Percentiles rank a stretch among this genome's conserved stretches.
These are phyloP conservation scores for Mortierella sp. DNA, from an alignment of 371 early-diverging fungal genomes.

Conservation along the genomic window DNA sequence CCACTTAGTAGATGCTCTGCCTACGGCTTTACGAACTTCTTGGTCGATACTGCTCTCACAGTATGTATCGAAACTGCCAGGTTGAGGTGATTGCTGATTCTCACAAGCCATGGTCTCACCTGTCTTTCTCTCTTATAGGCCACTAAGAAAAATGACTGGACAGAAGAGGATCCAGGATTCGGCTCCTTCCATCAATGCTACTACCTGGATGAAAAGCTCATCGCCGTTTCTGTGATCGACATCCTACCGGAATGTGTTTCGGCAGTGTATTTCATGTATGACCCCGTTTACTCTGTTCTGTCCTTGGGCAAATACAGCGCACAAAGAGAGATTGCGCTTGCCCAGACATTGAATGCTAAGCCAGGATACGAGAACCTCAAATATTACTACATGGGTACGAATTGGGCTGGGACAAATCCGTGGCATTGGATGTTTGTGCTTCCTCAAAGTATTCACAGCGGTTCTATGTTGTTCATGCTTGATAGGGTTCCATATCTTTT, in stretches of 20 bases:
- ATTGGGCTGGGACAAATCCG: not conserved
- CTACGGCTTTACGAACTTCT: constrained; percentile 72
- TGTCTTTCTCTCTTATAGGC: constrained; percentile 11
- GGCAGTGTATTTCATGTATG: constrained; percentile 94
- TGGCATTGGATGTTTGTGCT: too few relatives aligned
- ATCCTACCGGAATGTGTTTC: constrained; percentile 90
- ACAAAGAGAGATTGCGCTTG: constrained; percentile 78
- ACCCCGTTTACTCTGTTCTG: constrained; percentile 78
- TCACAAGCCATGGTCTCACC: not conserved
- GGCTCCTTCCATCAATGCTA: constrained; percentile 93
- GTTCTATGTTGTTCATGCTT: not conserved
- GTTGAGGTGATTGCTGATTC: not conserved
- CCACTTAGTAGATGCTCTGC: constrained; percentile 61
- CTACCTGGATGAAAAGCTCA: constrained; percentile 76
- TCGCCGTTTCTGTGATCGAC: constrained; percentile 92
- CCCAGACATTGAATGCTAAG: constrained; percentile 52
- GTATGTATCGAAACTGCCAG: constrained; percentile 34
- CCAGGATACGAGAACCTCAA: constrained; percentile 55
- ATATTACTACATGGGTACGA: constrained; percentile 89
- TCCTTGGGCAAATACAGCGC: constrained; percentile 89
- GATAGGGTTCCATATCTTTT: constrained; percentile 87
- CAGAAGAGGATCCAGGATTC: constrained; percentile 57
- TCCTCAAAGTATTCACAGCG: not conserved
- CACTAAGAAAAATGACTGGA: constrained; percentile 24
- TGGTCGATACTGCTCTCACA: constrained; percentile 80